phyloP scores from a whole-genome alignment of 129 eudicot genomes.

The sunflower (Helianthus annuus) region DNA sequence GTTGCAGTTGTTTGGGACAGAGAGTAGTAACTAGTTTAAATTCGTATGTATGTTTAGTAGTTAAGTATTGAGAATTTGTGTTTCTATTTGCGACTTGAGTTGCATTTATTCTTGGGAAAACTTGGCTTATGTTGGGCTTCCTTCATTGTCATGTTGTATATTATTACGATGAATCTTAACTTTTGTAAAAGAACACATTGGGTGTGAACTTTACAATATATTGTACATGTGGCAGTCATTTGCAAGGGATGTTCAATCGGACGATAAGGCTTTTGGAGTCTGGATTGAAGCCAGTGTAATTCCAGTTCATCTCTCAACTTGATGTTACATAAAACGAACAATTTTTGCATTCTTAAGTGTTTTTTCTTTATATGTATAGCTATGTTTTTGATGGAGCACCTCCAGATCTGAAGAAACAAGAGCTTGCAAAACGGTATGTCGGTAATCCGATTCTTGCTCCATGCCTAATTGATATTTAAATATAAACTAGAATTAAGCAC shows the following conservation, averaged over 20 bases:
- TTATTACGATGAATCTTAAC: not conserved
- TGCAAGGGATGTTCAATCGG: constrained; percentile 94
- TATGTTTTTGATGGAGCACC: constrained; percentile 98
- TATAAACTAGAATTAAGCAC: too few relatives aligned
- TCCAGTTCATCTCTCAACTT: constrained; percentile 11
- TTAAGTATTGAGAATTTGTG: not conserved
- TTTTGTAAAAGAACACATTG: not conserved
- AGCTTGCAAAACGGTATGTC: constrained; percentile 90
- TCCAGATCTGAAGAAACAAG: constrained; percentile 92
- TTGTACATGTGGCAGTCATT: constrained; percentile 58
- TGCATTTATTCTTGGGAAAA: not conserved
- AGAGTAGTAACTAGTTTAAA: not conserved
- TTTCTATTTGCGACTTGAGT: not conserved
- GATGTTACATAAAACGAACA: constrained; percentile 31
- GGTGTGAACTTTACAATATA: constrained; percentile 18
- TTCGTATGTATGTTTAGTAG: not conserved
- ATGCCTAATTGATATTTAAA: not conserved
- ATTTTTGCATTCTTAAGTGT: constrained; percentile 9
- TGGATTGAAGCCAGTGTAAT: constrained; percentile 96
- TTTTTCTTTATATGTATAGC: constrained; percentile 30
- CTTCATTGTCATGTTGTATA: not conserved
- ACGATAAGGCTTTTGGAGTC: constrained; percentile 95
- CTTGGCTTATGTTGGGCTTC: not conserved
- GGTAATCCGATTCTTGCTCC: constrained; percentile 38
- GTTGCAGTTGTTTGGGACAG: not conserved